Base-by-base conservation (phyloP, 768 basidiomycete genomes). In the Suillus lakei region DNA sequence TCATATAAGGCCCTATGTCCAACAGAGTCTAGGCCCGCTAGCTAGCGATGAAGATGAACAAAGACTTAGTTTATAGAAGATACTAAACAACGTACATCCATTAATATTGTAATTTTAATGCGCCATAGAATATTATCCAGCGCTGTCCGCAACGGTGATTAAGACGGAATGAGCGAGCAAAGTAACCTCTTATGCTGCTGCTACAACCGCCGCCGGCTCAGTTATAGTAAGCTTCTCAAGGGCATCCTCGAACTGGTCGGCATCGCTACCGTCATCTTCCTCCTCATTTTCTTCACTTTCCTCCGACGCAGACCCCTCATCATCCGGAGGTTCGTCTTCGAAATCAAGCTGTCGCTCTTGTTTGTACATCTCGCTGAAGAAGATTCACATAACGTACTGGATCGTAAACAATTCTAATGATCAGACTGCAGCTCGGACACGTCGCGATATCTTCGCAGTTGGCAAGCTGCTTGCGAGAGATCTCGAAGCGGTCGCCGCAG, bases 401-500 rank as follows among this genome's bases (percentile, higher is more conserved):
- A 76, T 99, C 97, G 77, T 90, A 99, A 51, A 99, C 86, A 50
- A 99, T 92, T 63, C 97, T 82, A 59, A 99, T 94, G 38, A 98
- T 85, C 28, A 99, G 82, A 68, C 94, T 96, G 71, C 98, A 99
- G 76, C 94, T 96, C 0, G 98, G 98, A 81, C 98, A 99, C 60
- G 87, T 96, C 28, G 96, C 97, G 54, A 96, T 88, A 75, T 99
- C 98, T 72, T 98, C 98, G 63, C 88, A 98, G 69, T 95, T 83
- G 53, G 88, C 86, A 9, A 98, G 87, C 78, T 98, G 95, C 67
- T 82, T 80, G 70, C 91, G 87, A 36, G 91, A 88, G 69, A 99
- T 98, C 78, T 99, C 97, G 80, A 99, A 99, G 48, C 96, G 89
- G 80, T 99, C 97, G 10, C 97, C 97, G 73, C 97, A 99, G 1